A percentile compares a stretch with the other conserved stretches of the same genome.
Evolutionary conservation across 139 green algal species (phyloP).

Genomic region (Tetratostichococcus sp.): DNA sequence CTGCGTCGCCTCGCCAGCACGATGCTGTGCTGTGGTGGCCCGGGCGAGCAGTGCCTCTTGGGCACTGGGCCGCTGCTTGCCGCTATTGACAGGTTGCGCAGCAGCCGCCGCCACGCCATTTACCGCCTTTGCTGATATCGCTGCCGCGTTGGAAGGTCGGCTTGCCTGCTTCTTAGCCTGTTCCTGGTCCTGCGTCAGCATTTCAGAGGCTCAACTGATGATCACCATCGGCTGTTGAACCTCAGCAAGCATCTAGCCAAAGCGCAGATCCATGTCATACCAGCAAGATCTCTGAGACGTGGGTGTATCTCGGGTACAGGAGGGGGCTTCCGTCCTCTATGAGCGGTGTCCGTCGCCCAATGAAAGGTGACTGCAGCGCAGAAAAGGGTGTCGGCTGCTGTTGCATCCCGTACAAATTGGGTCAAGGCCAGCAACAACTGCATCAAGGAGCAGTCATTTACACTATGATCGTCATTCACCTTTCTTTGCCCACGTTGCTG

Average conservation of each 20-base stretch:
- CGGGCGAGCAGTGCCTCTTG: constrained; percentile 3
- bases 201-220: too few relatives aligned
- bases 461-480: background rate
- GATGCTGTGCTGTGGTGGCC: background rate
- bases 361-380: constrained; percentile 5
- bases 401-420: background rate
- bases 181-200: too few relatives aligned
- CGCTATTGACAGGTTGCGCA: background rate
- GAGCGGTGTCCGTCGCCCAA: background rate
- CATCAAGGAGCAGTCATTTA: background rate
- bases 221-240: too few relatives aligned
- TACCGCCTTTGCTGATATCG: background rate
- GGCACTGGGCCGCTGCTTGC: background rate
- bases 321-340: constrained; percentile 4
- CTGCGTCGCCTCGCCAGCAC: background rate
- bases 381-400: background rate
- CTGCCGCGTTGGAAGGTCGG: background rate
- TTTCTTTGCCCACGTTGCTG: background rate
- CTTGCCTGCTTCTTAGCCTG: too few relatives aligned
- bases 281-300: constrained; percentile 1
- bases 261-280: too few relatives aligned
- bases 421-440: too few relatives aligned
- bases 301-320: constrained; percentile 5
- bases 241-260: too few relatives aligned
- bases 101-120: background rate